Conservation (phyloP, 1,139 yeast species). For the Geotrichum aggregatum region DNA sequence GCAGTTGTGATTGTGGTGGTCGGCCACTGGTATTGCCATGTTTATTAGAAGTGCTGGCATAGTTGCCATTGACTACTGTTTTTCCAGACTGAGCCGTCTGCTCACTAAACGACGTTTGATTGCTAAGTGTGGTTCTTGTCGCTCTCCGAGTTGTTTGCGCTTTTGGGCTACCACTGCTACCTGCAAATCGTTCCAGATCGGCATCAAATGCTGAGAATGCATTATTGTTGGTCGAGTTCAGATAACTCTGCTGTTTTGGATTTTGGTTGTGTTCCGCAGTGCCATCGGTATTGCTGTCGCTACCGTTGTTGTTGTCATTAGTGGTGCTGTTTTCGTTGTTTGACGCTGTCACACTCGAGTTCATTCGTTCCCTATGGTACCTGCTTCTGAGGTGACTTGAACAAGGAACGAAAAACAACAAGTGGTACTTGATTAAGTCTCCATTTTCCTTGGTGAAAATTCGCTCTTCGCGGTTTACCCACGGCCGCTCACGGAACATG, state of each 20-base stretch:
- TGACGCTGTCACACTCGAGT: neutral
- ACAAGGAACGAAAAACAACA: conserved; percentile 13
- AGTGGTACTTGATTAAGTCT: conserved; percentile 9
- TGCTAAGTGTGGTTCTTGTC: too few species aligned
- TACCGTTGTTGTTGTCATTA: too few species aligned
- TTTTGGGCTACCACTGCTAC: neutral
- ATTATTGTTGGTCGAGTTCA: neutral
- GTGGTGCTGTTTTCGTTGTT: too few species aligned
- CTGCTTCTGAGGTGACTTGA: neutral
- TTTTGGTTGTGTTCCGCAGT: too few species aligned
- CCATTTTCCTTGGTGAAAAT: conserved; percentile 18
- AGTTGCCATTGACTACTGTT: too few species aligned
- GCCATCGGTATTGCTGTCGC: too few species aligned
- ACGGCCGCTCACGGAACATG: conserved; percentile 54
- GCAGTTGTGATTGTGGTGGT: too few species aligned
- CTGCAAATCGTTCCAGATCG: conserved; percentile 16
- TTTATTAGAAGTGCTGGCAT: too few species aligned
- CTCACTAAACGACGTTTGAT: neutral
- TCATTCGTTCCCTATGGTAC: neutral
- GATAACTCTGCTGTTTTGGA: too few species aligned
- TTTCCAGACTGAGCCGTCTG: too few species aligned
- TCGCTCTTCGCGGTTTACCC: conserved; percentile 21
- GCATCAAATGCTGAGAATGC: conserved; percentile 10
- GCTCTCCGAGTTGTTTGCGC: too few species aligned
- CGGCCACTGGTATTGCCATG: too few species aligned